Conservation (phyloP, 768 basidiomycete genomes). For the Fomitopsis serialis region DNA sequence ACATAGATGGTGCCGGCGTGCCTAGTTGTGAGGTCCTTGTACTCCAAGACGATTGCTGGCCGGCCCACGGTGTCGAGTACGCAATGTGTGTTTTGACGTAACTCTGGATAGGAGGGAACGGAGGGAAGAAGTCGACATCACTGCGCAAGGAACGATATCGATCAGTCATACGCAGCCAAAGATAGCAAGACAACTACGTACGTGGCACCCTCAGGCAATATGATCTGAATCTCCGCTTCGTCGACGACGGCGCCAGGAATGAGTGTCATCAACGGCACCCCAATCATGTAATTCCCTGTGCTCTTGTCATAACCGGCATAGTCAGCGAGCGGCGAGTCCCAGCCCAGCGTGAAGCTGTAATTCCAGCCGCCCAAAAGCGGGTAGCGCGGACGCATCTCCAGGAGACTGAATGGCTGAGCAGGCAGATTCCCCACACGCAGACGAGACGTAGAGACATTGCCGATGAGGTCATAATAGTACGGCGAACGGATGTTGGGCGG, state of each 20-base stretch:
- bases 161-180: neutral
- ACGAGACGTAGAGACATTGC: conserved; percentile 93
- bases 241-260: conserved; percentile 79
- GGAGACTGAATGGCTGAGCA: conserved; percentile 50
- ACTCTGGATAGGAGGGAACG: conserved; percentile 70
- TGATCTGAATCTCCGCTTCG: conserved; percentile 70
- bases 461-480: conserved; percentile 89
- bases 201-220: conserved; percentile 95
- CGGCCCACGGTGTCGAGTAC: conserved; percentile 92
- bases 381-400: conserved; percentile 87
- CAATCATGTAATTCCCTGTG: conserved; percentile 64
- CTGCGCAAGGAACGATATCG: conserved; percentile 35
- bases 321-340: conserved; percentile 82
- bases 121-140: conserved; percentile 68
- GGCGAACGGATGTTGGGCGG: conserved; percentile 77
- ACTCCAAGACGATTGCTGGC: conserved; percentile 69
- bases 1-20: conserved; percentile 83
- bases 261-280: conserved; percentile 81
- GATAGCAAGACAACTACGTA: conserved; percentile 38
- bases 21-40: conserved; percentile 69
- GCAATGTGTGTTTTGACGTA: conserved; percentile 65
- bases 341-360: conserved; percentile 91
- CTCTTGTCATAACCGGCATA: conserved; percentile 59
- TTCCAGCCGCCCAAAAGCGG: conserved; percentile 97
- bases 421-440: conserved; percentile 44